Evolutionary conservation across 2,329 filamentous ascomycete species (phyloP).

Genomic region (Talaromyces pinophilus): DNA sequence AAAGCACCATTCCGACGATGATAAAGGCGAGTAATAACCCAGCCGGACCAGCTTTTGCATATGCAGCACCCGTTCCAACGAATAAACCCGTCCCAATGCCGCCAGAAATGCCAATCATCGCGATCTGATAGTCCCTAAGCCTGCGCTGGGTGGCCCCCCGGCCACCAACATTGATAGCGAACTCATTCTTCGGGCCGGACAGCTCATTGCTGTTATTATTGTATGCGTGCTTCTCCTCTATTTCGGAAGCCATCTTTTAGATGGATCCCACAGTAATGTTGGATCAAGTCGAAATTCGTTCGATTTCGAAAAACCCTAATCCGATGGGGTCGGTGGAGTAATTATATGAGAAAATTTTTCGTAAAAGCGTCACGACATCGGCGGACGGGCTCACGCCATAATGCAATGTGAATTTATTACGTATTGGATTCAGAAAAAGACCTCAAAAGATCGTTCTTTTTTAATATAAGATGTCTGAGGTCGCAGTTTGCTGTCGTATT

Average conservation of each 20-base stretch:
- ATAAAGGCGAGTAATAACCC: constrained; percentile 57
- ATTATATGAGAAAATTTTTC: constrained; percentile 7
- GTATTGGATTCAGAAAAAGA: not conserved
- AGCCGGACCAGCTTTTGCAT: constrained; percentile 55
- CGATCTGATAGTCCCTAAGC: too few species aligned
- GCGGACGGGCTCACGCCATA: constrained; percentile 13
- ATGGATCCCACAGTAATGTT: not conserved
- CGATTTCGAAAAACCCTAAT: not conserved
- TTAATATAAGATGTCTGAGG: not conserved
- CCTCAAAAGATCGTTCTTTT: not conserved
- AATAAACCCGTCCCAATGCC: constrained; percentile 60
- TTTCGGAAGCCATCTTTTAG: constrained; percentile 11
- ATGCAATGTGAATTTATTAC: constrained; percentile 1
- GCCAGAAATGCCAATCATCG: constrained; percentile 57
- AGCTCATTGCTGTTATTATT: not conserved
- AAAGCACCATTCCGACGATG: constrained; percentile 75
- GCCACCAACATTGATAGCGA: constrained; percentile 38
- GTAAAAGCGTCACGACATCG: constrained; percentile 5
- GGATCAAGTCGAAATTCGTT: not conserved
- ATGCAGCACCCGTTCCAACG: constrained; percentile 55
- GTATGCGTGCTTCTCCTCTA: constrained; percentile 14
- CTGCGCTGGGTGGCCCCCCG: constrained; percentile 37
- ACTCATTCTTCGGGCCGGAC: constrained; percentile 27
- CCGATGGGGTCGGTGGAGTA: not conserved
- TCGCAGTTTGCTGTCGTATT: not conserved